Conservation (phyloP, 192 early-diverging fungal genomes). For the Linnemannia hyalina region DNA sequence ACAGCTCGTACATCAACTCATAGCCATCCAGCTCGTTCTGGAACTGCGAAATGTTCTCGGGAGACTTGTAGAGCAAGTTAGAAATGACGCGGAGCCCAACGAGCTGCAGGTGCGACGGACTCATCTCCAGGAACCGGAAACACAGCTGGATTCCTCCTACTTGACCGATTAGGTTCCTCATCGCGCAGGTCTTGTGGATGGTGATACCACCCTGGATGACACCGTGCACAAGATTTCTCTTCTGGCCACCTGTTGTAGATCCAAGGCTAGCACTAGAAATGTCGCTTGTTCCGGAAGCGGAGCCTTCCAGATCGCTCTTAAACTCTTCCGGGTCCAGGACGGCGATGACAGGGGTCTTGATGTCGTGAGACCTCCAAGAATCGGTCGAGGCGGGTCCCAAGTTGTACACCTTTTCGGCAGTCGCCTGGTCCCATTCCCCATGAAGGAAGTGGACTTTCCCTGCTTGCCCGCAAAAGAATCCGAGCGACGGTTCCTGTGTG, state of each 20-base stretch:
- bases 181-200: constrained; percentile 53
- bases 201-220: constrained; percentile 51
- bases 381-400: constrained; percentile 52
- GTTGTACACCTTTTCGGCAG: constrained; percentile 56
- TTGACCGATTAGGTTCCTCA: constrained; percentile 52
- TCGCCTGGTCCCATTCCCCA: constrained; percentile 58
- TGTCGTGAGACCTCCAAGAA: constrained; percentile 46
- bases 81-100: constrained; percentile 57
- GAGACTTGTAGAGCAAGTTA: constrained; percentile 58
- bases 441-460: constrained; percentile 55
- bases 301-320: constrained; percentile 31
- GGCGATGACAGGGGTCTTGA: constrained; percentile 50
- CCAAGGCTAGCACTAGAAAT: background rate
- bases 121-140: constrained; percentile 56
- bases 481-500: constrained; percentile 29
- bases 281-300: background rate
- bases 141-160: constrained; percentile 52
- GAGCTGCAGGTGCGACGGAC: constrained; percentile 47
- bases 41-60: constrained; percentile 55
- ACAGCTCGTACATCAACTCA: constrained; percentile 40
- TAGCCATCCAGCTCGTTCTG: constrained; percentile 55
- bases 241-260: background rate
- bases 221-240: constrained; percentile 22
- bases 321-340: constrained; percentile 47
- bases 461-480: constrained; percentile 56